phyloP scores from a whole-genome alignment of 2,329 filamentous ascomycete species.

The Teratosphaeria pseudoeucalypti region DNA sequence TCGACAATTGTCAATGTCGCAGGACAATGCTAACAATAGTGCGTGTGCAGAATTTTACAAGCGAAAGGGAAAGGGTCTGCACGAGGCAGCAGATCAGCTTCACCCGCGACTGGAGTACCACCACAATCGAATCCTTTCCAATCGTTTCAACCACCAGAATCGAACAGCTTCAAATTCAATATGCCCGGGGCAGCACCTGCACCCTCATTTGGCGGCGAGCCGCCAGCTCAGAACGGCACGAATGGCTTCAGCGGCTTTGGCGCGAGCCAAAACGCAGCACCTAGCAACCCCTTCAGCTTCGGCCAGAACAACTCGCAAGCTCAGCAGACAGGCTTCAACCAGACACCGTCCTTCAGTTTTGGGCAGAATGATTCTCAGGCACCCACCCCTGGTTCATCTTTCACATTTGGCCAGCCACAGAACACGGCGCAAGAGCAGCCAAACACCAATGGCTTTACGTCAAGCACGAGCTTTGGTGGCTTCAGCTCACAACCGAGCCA shows the following conservation, averaged over 20 bases:
- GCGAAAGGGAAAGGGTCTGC: slow-evolving; percentile 3
- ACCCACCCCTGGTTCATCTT: slow-evolving; percentile 4
- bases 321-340: slow-evolving; percentile 6
- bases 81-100: slow-evolving; percentile 5
- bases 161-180: slow-evolving; percentile 7
- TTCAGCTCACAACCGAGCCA: slow-evolving; percentile 4
- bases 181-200: slow-evolving; percentile 3
- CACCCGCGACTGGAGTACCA: slow-evolving; percentile 2
- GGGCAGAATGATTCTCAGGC: not conserved
- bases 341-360: slow-evolving; percentile 4
- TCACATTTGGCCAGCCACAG: slow-evolving; percentile 10
- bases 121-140: slow-evolving; percentile 5
- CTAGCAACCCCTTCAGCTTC: not conserved
- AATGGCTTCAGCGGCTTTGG: slow-evolving; percentile 7
- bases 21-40: slow-evolving; percentile 1
- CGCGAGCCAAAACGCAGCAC: not conserved
- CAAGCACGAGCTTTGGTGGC: slow-evolving; percentile 3
- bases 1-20: not conserved
- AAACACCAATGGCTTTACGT: slow-evolving; percentile 4
- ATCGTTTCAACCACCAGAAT: slow-evolving; percentile 5
- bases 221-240: slow-evolving; percentile 2
- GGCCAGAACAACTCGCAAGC: slow-evolving; percentile 3
- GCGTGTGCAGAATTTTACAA: slow-evolving; percentile 3
- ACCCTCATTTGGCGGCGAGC: slow-evolving; percentile 3
- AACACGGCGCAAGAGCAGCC: slow-evolving; percentile 5